Conservation (phyloP, 1,139 yeast genomes). For the Hyphopichia khmerensis region DNA sequence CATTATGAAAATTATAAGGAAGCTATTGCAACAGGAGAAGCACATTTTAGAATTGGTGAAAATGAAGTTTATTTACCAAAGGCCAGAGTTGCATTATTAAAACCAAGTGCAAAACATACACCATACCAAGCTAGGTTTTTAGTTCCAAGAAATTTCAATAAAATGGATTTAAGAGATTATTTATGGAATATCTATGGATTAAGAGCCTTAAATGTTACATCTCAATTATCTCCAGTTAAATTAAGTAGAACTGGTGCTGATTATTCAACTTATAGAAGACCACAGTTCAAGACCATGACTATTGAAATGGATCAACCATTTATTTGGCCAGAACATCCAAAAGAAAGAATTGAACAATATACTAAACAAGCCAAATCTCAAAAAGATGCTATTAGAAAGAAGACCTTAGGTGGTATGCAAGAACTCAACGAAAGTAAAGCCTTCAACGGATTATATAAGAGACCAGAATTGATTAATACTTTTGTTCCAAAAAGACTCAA, state of each 20-base stretch:
- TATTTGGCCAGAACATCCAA: constrained; percentile 79
- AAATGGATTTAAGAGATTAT: constrained; percentile 87
- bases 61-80: constrained; percentile 76
- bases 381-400: background rate
- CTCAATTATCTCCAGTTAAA: constrained; percentile 76
- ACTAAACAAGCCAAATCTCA: constrained; percentile 11
- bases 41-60: constrained; percentile 82
- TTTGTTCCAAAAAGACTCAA: constrained; percentile 59
- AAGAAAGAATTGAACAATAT: constrained; percentile 22
- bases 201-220: constrained; percentile 82
- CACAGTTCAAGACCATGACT: constrained; percentile 92
- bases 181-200: constrained; percentile 84
- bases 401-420: constrained; percentile 32
- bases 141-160: constrained; percentile 89
- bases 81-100: constrained; percentile 72
- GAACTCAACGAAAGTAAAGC: constrained; percentile 61
- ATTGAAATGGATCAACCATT: constrained; percentile 92
- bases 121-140: constrained; percentile 94
- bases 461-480: constrained; percentile 67
- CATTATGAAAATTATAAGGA: constrained; percentile 47
- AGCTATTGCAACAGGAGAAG: constrained; percentile 60
- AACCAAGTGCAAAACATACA: constrained; percentile 92
- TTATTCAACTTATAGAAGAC: constrained; percentile 70
- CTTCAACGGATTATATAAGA: constrained; percentile 76
- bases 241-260: constrained; percentile 61